Base-by-base conservation (phyloP, 2,329 filamentous ascomycete species). In the Emergomyces orientalis region DNA sequence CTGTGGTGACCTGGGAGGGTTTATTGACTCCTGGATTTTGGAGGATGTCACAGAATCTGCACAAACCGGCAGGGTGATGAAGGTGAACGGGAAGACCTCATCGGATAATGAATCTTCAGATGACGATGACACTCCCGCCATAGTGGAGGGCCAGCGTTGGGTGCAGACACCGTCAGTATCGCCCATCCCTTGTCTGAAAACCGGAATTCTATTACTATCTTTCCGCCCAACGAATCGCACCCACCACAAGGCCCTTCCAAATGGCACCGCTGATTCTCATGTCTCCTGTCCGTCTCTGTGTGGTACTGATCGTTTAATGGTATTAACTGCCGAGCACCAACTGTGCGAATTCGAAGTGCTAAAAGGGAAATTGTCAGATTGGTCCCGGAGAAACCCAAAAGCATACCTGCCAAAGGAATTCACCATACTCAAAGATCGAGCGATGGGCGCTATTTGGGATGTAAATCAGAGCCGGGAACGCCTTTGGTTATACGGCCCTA, bases 361-460 rank as follows among this genome's bases (percentile, higher is more conserved):
- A n/a, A 81, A 84, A 57, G 92, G 92, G 54, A 84, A 84, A 22
- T 79, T 97, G 13, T 91, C 88, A 4, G 83, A 89, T 43, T 99
- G 94, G 94, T 91, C 90, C 9, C 84, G 90, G 67, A 84, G 89
- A 45, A 96, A 97, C 73, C 87, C 88, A 4, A 84, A 87, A n/a
- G 82, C 84, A 19, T 84, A 82, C 63, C 84, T 97, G 25, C 94
- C 91, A 0, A 79, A 81, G 2, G 84, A 89, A 57, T 93, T 95
- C 73, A 84, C 82, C 62, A 84, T 86, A 66, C 83, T 91, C 30
- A 85, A 88, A 64, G 91, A 96, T 72, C 82, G 90, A 51, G 88
- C 88, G 61, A 93, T 93, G 79, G 92, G 91, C 3, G 86, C 87
- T 32, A 75, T 96, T 47, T 97, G 93, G 92, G 89, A 95, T 71